Conservation (phyloP, 805 yeast genomes). For the Kluyveromyces lactis region DNA sequence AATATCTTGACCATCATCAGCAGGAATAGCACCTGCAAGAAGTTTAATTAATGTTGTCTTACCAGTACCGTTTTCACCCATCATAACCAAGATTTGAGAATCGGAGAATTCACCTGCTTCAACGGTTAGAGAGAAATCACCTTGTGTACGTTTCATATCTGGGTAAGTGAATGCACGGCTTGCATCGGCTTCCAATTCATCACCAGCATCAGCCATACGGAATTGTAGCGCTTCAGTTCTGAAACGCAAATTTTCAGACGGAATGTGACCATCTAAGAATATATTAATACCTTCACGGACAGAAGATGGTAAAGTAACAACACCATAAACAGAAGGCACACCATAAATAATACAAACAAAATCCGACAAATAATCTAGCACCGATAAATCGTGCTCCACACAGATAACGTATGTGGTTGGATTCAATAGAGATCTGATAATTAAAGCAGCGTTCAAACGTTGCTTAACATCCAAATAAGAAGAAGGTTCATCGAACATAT, state of each 20-base stretch:
- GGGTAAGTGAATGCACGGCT: slow-evolving; percentile 75
- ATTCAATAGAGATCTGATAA: slow-evolving; percentile 76
- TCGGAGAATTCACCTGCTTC: slow-evolving; percentile 88
- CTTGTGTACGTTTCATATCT: slow-evolving; percentile 81
- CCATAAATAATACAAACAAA: slow-evolving; percentile 95
- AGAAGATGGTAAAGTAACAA: slow-evolving; percentile 90
- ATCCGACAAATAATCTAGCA: slow-evolving; percentile 93
- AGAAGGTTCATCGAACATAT: slow-evolving; percentile 99
- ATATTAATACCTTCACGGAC: slow-evolving; percentile 99
- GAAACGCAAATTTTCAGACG: slow-evolving; percentile 93
- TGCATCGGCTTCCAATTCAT: slow-evolving; percentile 66
- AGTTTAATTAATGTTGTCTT: slow-evolving; percentile 95
- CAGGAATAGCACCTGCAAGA: slow-evolving; percentile 85
- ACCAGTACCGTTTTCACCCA: slow-evolving; percentile 99
- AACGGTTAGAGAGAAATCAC: slow-evolving; percentile 82
- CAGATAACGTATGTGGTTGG: slow-evolving; percentile 83
- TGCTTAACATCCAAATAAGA: slow-evolving; percentile 97
- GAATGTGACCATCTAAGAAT: slow-evolving; percentile 96
- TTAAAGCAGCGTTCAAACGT: slow-evolving; percentile 94
- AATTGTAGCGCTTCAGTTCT: slow-evolving; percentile 94
- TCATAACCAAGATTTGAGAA: slow-evolving; percentile 95
- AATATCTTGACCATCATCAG: slow-evolving; percentile 76
- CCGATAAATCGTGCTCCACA: slow-evolving; percentile 98
- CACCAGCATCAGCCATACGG: slow-evolving; percentile 85
- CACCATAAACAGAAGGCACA: slow-evolving; percentile 98